These are phyloP conservation scores for Polymyxa betae DNA, from an alignment of 208 protist species.

Conservation along the genomic window DNA sequence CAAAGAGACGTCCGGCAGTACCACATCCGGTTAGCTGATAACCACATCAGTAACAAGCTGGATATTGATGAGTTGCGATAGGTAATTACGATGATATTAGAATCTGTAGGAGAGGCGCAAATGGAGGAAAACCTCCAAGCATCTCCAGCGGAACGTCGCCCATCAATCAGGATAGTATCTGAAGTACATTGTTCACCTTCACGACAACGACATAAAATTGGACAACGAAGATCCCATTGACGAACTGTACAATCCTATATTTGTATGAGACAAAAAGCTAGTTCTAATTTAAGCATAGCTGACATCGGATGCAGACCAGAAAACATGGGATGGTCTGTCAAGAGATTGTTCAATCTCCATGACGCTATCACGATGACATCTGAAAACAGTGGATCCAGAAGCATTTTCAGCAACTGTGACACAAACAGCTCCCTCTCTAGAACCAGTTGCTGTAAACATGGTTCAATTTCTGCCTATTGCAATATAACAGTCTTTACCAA, in stretches of 20 bases:
- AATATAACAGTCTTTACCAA: too few species aligned
- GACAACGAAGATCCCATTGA: not conserved
- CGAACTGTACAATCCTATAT: not conserved
- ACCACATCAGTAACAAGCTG: too few species aligned
- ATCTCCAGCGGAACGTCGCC: not conserved
- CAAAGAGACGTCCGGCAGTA: not conserved
- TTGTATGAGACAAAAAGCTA: too few species aligned
- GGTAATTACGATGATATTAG: not conserved
- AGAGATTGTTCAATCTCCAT: not conserved
- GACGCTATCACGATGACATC: not conserved
- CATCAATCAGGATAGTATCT: not conserved
- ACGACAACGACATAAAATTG: not conserved
- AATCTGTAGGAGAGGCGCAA: not conserved
- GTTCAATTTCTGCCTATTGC: not conserved
- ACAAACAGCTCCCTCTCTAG: not conserved
- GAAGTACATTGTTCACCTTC: not conserved
- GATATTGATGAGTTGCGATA: too few species aligned
- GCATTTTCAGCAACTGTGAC: not conserved
- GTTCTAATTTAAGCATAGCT: too few species aligned
- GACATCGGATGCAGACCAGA: slow-evolving; percentile 4
- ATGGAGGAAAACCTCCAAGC: not conserved
- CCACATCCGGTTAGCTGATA: too few species aligned
- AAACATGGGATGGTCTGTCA: not conserved
- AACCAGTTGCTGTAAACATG: not conserved
- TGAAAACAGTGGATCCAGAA: not conserved